These are phyloP conservation scores for Pestalotiopsis sp. DNA, from an alignment of 2,329 filamentous ascomycete species.

Conservation along the genomic window DNA sequence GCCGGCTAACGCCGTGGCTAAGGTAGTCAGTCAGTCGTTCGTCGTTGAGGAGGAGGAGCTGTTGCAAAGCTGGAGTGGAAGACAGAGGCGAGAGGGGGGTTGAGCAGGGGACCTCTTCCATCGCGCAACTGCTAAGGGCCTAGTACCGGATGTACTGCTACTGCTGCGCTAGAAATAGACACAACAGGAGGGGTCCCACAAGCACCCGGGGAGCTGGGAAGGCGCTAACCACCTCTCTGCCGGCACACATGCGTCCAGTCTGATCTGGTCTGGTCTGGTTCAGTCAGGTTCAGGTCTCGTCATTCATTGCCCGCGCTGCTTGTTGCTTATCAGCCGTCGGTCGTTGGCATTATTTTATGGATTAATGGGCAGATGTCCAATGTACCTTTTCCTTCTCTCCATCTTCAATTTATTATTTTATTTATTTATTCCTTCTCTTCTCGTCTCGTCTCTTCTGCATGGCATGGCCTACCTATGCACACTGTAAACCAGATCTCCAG, in stretches of 20 bases:
- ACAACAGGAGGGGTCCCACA: conserved; percentile 7
- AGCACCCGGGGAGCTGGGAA: conserved; percentile 18
- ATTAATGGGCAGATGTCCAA: not conserved
- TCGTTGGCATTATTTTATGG: not conserved
- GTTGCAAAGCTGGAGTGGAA: not conserved
- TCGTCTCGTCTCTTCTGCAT: not conserved
- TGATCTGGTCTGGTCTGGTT: not conserved
- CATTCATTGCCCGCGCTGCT: not conserved
- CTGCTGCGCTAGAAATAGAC: conserved; percentile 9
- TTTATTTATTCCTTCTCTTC: not conserved
- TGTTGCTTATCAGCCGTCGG: not conserved
- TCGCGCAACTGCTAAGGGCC: not conserved
- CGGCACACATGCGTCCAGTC: conserved; percentile 10
- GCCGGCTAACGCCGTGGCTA: not conserved
- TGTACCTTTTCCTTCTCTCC: not conserved
- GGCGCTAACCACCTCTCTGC: conserved; percentile 15
- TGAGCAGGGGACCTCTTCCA: not conserved
- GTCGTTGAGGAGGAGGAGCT: too few species aligned
- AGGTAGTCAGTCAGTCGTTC: too few species aligned
- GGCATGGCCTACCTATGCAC: too few species aligned
- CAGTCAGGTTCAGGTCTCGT: too few species aligned
- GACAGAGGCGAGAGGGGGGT: not conserved
- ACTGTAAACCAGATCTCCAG: not conserved
- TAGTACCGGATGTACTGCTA: not conserved
- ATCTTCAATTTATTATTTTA: not conserved